Conservation (phyloP, 2,329 filamentous ascomycete species). For the Aspergillus terreus region DNA sequence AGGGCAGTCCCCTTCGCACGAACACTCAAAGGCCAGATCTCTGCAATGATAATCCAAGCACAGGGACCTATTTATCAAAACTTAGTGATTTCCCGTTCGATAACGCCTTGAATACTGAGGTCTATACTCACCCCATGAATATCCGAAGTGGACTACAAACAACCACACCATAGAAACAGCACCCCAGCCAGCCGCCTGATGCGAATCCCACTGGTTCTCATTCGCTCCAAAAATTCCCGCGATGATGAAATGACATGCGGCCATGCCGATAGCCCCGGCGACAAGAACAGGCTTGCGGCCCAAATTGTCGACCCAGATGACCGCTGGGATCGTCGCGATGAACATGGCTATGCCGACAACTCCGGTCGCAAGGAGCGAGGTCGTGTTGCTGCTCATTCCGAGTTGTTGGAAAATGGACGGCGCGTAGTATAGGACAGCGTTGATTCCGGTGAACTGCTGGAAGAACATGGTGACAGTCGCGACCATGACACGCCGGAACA, state of each 20-base stretch:
- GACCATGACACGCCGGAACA: conserved; percentile 23
- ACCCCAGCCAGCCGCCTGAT: conserved; percentile 63
- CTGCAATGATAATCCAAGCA: conserved; percentile 70
- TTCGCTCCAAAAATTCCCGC: conserved; percentile 63
- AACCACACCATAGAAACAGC: conserved; percentile 58
- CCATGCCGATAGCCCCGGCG: conserved; percentile 63
- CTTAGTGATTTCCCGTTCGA: background rate
- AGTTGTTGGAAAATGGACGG: conserved; percentile 27
- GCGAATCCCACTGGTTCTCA: conserved; percentile 53
- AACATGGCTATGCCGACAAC: conserved; percentile 5
- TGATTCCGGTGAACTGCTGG: conserved; percentile 51
- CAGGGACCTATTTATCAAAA: conserved; percentile 45
- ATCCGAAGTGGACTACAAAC: conserved; percentile 69
- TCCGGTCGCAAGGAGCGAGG: conserved; percentile 13
- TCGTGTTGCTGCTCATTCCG: conserved; percentile 22
- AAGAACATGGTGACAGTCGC: conserved; percentile 32
- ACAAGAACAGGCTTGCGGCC: conserved; percentile 31
- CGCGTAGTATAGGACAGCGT: conserved; percentile 40
- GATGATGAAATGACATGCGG: conserved; percentile 64
- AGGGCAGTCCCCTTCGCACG: conserved; percentile 68
- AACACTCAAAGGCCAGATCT: conserved; percentile 69
- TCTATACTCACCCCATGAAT: conserved; percentile 57
- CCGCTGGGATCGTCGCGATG: conserved; percentile 22
- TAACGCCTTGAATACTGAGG: background rate
- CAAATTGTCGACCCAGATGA: conserved; percentile 30